Evolutionary conservation across 306 rosid species (phyloP).

Genomic region (Boehmeria nivea): DNA sequence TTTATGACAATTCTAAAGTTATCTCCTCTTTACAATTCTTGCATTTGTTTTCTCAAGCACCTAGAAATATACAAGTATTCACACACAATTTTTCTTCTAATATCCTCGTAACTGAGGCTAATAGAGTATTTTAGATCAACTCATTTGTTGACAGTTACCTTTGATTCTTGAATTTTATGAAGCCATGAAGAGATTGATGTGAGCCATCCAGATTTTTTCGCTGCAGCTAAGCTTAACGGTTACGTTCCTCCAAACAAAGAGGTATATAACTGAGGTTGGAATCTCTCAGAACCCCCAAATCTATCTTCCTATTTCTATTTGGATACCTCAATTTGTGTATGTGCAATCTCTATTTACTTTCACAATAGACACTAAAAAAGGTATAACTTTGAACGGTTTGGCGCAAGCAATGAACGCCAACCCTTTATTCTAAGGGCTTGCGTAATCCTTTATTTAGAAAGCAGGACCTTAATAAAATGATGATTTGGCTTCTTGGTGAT

Average conservation of each 20-base stretch:
- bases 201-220: slow-evolving; percentile 93
- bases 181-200: slow-evolving; percentile 98
- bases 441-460: neutral
- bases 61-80: no score
- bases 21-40: no score
- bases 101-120: no score
- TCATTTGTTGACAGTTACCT: no score
- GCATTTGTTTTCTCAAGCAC: no score
- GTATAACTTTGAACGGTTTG: no score
- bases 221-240: slow-evolving; percentile 71
- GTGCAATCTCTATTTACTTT: neutral
- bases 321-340: no score
- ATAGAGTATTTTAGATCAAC: no score
- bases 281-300: slow-evolving; percentile 15
- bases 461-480: neutral
- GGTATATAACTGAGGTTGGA: slow-evolving; percentile 39
- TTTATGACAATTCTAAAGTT: no score
- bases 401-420: no score
- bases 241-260: slow-evolving; percentile 88
- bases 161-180: slow-evolving; percentile 22
- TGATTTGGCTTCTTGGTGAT: slow-evolving; percentile 24
- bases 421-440: no score
- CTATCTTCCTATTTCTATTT: slow-evolving; percentile 11
- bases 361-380: neutral
- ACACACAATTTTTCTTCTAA: no score